A percentile compares a stretch with the other conserved stretches of the same genome.
These are phyloP conservation scores for Aegilops speltoides DNA, from an alignment of 176 grass and related monocot genomes.

Conservation along the genomic window DNA sequence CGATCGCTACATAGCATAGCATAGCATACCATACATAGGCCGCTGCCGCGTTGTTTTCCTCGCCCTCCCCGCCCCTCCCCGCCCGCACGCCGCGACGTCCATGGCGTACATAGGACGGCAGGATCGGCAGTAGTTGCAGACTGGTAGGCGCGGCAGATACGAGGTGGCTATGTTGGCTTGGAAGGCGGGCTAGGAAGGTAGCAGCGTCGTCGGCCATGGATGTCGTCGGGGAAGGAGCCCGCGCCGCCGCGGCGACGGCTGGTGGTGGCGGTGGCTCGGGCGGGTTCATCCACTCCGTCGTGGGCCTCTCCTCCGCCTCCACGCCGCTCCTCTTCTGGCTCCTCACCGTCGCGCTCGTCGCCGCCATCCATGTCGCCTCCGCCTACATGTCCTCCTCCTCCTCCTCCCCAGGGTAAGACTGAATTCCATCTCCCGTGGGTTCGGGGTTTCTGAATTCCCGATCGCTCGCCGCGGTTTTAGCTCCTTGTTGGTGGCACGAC, in stretches of 20 bases:
- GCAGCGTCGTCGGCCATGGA: constrained; percentile 17
- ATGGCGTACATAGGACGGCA: not conserved
- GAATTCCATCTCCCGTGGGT: not conserved
- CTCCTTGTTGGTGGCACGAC: not conserved
- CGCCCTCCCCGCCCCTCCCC: not conserved
- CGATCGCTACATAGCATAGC: not conserved
- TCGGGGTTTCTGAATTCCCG: not conserved
- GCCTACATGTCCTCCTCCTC: constrained; percentile 6
- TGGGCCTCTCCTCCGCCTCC: constrained; percentile 10
- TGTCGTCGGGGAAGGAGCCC: not conserved
- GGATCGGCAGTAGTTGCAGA: not conserved
- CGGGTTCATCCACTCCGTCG: constrained; percentile 28
- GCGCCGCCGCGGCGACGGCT: not conserved
- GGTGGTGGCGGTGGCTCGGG: not conserved
- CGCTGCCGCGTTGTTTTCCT: constrained; percentile 49
- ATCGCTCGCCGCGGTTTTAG: not conserved
- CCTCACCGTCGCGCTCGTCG: constrained; percentile 54
- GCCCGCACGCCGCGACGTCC: not conserved
- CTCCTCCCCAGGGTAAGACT: constrained; percentile 38
- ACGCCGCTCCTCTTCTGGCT: constrained; percentile 45
- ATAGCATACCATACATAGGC: not conserved
- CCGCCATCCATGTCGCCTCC: constrained; percentile 40
- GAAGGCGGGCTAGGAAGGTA: not conserved
- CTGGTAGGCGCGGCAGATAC: not conserved
- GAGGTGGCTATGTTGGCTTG: not conserved